Evolutionary conservation across 805 yeast species (phyloP).

Genomic region (Pichia californica): DNA sequence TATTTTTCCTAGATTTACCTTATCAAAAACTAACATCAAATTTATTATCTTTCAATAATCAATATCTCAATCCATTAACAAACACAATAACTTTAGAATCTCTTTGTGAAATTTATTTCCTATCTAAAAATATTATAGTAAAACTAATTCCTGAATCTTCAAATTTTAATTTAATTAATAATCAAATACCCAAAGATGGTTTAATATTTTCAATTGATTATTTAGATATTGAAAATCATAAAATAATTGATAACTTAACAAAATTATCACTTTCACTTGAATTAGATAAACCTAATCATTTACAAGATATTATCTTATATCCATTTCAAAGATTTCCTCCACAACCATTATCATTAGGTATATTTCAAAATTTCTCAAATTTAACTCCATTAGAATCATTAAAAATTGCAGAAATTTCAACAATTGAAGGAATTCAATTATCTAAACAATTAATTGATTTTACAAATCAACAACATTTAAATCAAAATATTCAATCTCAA

Average conservation of each 20-base stretch:
- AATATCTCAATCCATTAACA: background rate
- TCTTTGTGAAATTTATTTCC: conserved; percentile 20
- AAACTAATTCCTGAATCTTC: conserved; percentile 13
- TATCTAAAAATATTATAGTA: conserved; percentile 19
- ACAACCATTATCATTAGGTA: conserved; percentile 11
- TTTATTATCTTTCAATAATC: background rate
- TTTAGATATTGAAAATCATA: conserved; percentile 16
- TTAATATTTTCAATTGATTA: conserved; percentile 19
- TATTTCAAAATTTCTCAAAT: conserved; percentile 18
- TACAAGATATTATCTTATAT: conserved; percentile 8
- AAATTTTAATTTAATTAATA: background rate
- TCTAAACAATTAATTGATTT: conserved; percentile 5
- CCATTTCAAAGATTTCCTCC: conserved; percentile 17
- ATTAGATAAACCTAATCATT: background rate
- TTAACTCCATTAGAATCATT: conserved; percentile 16
- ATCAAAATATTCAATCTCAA: background rate
- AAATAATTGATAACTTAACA: conserved; percentile 16
- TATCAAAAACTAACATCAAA: conserved; percentile 1
- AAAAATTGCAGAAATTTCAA: conserved; percentile 18
- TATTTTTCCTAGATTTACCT: conserved; percentile 4
- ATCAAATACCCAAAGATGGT: conserved; percentile 6
- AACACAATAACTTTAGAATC: conserved; percentile 11
- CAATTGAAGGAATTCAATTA: conserved; percentile 15
- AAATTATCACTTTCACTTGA: conserved; percentile 5
- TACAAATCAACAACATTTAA: background rate